A percentile compares a stretch with the other conserved stretches of the same genome.
Evolutionary conservation across 2,329 filamentous ascomycete genomes (phyloP).

Genomic region (Apiospora malaysiana): DNA sequence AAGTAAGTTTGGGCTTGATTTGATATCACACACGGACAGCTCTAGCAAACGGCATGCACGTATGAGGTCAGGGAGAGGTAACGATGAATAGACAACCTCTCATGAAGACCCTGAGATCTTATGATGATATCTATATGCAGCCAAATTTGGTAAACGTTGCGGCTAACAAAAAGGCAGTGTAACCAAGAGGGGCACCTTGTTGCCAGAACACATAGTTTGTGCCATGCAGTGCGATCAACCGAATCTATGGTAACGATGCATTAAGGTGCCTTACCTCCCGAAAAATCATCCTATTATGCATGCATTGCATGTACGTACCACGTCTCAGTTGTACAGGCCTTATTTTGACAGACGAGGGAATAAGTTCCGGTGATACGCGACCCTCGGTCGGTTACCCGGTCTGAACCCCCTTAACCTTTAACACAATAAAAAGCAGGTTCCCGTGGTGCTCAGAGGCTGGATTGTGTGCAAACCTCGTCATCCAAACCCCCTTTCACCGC

Average conservation of each 20-base stretch:
- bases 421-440: slow-evolving; percentile 1
- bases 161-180: background rate
- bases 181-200: background rate
- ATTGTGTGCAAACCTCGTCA: background rate
- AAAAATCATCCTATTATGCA: slow-evolving; percentile 14
- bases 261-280: background rate
- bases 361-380: slow-evolving; percentile 17
- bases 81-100: background rate
- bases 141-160: background rate
- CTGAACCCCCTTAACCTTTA: background rate
- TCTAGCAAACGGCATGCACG: background rate
- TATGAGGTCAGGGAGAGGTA: background rate
- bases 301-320: background rate
- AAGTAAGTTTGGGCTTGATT: background rate
- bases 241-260: slow-evolving; percentile 1
- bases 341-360: slow-evolving; percentile 6
- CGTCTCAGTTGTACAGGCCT: background rate
- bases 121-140: background rate
- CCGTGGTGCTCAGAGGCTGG: slow-evolving; percentile 4
- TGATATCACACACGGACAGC: background rate
- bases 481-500: slow-evolving; percentile 5
- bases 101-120: background rate
- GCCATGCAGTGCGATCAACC: background rate
- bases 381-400: slow-evolving; percentile 1
- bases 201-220: slow-evolving; percentile 9